Evolutionary conservation across 2,329 filamentous ascomycete species (phyloP).

Genomic region (Lomentospora prolificans): DNA sequence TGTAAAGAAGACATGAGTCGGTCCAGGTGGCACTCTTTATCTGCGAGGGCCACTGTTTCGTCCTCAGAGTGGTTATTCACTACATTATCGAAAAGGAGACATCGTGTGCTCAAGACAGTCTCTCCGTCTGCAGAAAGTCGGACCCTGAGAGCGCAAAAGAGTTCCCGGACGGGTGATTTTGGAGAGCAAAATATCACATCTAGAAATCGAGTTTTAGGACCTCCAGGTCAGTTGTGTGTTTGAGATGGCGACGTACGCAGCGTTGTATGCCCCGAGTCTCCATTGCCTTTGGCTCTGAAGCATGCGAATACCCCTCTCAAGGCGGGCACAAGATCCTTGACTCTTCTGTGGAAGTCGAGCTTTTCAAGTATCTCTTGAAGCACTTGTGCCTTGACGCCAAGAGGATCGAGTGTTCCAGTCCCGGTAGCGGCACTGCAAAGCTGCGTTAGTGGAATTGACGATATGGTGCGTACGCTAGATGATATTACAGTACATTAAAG

Average conservation of each 20-base stretch:
- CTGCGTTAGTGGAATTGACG: background rate
- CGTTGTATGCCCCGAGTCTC: constrained; percentile 20
- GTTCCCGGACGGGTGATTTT: background rate
- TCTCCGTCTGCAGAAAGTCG: constrained; percentile 52
- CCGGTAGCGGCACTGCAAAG: background rate
- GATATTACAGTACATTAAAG: background rate
- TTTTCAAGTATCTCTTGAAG: background rate
- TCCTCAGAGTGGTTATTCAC: background rate
- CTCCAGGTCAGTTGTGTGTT: constrained; percentile 24
- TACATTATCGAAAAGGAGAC: background rate
- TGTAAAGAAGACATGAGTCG: background rate
- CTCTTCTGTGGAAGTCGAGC: background rate
- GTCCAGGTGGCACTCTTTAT: background rate
- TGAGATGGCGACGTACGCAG: constrained; percentile 20
- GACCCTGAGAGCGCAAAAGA: constrained; percentile 32
- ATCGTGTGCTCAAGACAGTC: constrained; percentile 28
- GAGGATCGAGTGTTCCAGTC: background rate
- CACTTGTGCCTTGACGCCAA: background rate
- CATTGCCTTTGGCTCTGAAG: constrained; percentile 17
- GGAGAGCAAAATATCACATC: constrained; percentile 34
- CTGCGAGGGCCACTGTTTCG: background rate
- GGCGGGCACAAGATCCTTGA: constrained; percentile 15
- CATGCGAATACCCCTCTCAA: constrained; percentile 20
- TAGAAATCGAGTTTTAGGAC: constrained; percentile 52
- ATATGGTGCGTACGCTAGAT: background rate